Evolutionary conservation across 129 eudicot species (phyloP).

Genomic region (Escallonia herrerae): DNA sequence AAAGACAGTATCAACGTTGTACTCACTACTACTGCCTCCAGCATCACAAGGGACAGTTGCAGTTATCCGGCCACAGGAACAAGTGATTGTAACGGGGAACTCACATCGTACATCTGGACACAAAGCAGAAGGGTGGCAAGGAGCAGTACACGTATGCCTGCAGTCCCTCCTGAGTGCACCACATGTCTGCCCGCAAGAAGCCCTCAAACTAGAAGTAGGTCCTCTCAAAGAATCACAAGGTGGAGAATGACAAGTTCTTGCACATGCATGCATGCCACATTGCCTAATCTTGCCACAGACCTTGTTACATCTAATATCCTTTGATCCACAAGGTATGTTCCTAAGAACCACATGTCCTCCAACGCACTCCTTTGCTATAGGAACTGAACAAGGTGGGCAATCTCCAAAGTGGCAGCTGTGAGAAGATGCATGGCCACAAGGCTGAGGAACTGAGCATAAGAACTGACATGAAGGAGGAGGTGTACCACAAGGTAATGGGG

Average conservation of each 20-base stretch:
- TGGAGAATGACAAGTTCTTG: slow-evolving; percentile 72
- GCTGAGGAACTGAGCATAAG: slow-evolving; percentile 82
- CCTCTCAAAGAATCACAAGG: slow-evolving; percentile 68
- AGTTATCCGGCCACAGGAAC: slow-evolving; percentile 70
- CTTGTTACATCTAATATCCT: slow-evolving; percentile 79
- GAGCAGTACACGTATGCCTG: slow-evolving; percentile 81
- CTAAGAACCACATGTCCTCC: slow-evolving; percentile 92
- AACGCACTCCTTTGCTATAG: slow-evolving; percentile 82
- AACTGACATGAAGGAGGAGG: slow-evolving; percentile 86
- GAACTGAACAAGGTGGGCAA: slow-evolving; percentile 89
- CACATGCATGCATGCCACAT: slow-evolving; percentile 96
- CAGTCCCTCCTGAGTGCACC: slow-evolving; percentile 97
- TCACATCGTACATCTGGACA: slow-evolving; percentile 91
- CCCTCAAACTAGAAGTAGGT: slow-evolving; percentile 33
- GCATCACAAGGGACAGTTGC: slow-evolving; percentile 90
- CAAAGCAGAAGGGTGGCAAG: slow-evolving; percentile 57
- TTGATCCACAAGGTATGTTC: slow-evolving; percentile 91
- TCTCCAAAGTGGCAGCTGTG: slow-evolving; percentile 98
- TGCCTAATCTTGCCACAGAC: slow-evolving; percentile 91
- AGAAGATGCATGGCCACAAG: slow-evolving; percentile 83
- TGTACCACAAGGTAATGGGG: slow-evolving; percentile 93
- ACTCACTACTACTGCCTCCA: slow-evolving; percentile 61
- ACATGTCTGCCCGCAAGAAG: slow-evolving; percentile 87
- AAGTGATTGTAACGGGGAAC: slow-evolving; percentile 75
- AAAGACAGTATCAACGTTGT: slow-evolving; percentile 48